These are phyloP conservation scores for Ascomycota sp. DNA, from an alignment of 2,329 filamentous ascomycete species.

Conservation along the genomic window DNA sequence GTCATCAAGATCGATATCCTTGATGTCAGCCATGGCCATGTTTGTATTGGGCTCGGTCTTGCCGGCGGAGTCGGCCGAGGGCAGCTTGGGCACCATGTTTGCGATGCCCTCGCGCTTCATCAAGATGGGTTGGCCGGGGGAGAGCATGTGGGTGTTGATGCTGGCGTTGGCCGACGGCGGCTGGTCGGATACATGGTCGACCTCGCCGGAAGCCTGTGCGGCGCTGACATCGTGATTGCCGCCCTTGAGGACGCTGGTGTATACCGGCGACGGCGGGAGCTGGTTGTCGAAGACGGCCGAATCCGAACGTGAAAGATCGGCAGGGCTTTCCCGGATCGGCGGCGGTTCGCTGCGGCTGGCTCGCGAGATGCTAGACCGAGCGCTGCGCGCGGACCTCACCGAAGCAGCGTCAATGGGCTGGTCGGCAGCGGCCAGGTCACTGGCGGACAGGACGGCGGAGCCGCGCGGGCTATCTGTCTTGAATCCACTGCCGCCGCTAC, in stretches of 20 bases:
- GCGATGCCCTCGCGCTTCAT: conserved; percentile 57
- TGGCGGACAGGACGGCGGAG: conserved; percentile 46
- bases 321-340: conserved; percentile 18
- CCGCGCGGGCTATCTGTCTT: conserved; percentile 65
- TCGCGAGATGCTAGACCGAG: conserved; percentile 26
- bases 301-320: conserved; percentile 18
- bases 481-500: no score
- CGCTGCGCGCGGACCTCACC: conserved; percentile 49
- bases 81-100: conserved; percentile 36
- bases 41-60: conserved; percentile 23
- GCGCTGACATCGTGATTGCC: conserved; percentile 62
- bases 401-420: conserved; percentile 50
- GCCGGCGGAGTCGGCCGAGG: conserved; percentile 21
- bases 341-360: conserved; percentile 23
- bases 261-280: conserved; percentile 70
- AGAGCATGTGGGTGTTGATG: conserved; percentile 36
- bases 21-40: conserved; percentile 77
- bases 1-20: conserved; percentile 85
- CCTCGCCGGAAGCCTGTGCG: conserved; percentile 72
- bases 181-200: conserved; percentile 83
- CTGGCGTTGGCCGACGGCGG: conserved; percentile 50
- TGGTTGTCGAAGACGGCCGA: conserved; percentile 29
- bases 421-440: conserved; percentile 35
- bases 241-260: conserved; percentile 50
- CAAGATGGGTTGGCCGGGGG: conserved; percentile 75